A percentile compares a stretch with the other conserved stretches of the same genome.
phyloP scores from a whole-genome alignment of 257 asterid species.

The Solanum bulbocastanum region DNA sequence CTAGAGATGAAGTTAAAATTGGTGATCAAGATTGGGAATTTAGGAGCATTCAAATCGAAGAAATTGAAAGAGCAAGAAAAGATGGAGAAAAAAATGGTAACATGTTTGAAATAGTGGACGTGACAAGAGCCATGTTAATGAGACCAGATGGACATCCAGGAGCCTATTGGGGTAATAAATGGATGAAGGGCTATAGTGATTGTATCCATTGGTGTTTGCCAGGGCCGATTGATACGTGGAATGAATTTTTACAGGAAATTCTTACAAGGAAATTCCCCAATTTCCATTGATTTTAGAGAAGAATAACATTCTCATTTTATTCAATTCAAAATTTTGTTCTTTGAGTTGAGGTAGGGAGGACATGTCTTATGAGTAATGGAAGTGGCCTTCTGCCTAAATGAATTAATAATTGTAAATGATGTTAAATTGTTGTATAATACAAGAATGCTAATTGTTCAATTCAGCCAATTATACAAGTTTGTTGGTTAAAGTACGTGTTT shows the following conservation, averaged over 20 bases:
- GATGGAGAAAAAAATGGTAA: slow-evolving; percentile 7
- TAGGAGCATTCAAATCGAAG: slow-evolving; percentile 24
- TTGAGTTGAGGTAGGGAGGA: background rate
- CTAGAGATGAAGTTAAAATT: slow-evolving; percentile 4
- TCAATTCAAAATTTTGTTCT: background rate
- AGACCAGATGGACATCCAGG: slow-evolving; percentile 45
- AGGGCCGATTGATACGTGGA: slow-evolving; percentile 44
- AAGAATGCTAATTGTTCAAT: no score
- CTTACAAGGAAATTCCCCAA: background rate
- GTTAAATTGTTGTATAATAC: background rate
- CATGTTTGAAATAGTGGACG: slow-evolving; percentile 22
- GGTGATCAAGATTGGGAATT: slow-evolving; percentile 2
- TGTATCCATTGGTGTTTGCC: slow-evolving; percentile 52
- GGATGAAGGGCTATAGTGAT: slow-evolving; percentile 37
- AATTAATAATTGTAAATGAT: background rate
- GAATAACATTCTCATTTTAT: background rate
- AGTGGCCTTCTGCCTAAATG: background rate
- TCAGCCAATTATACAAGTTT: no score
- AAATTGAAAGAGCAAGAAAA: slow-evolving; percentile 15
- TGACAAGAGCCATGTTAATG: slow-evolving; percentile 32
- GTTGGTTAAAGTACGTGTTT: no score
- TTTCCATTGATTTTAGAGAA: background rate
- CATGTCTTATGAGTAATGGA: background rate
- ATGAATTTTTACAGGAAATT: slow-evolving; percentile 19
- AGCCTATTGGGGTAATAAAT: slow-evolving; percentile 17